Evolutionary conservation across 805 yeast species (phyloP), one percentile per base, ranked within the genome.

Genomic region (Grigorovia yakushimaensis): DNA sequence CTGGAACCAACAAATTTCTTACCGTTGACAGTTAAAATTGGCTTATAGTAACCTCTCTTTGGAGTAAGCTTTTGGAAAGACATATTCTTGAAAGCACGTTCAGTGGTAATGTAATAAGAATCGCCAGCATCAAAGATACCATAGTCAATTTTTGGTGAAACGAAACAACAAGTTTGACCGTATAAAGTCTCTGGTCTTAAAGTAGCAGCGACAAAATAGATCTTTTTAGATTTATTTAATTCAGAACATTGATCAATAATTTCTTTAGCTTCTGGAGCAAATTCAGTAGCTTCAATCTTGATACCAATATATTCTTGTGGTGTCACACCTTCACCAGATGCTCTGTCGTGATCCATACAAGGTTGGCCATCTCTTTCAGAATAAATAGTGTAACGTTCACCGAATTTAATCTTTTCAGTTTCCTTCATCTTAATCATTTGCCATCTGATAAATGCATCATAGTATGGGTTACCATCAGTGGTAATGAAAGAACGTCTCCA

Each of bases 351-450:
- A 69, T 93, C 98, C 91, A 93, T 89, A 76, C 98, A 93, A 38
- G 98, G 94, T 74, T 93, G 98, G 54, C 97, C 97, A 70, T 93
- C 98, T 71, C 86, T 91, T 65, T 88, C 95, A 39, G 98, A 89
- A 72, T 87, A 93, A 61, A 93, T 87, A 56, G 98, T 93, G 74
- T 88, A 87, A 72, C 98, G 83, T 73, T 91, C 95, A 68, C 98
- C 98, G 58, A 93, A 93, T 73, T 91, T 93, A 72, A 93, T 88
- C 71, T 88, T 91, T 54, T 91, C 95, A 49, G 76, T 70, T 42
- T 79, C 88, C 72, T 81, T 86, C 66, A 93, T 79, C 64, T 82
- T 74, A 70, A 82, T 87, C 80, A 93, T 86, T 70, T 88, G 96
- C 98, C 98, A 93, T 73, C 91, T 81, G 48, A 91, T 82, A 63